Conservation (phyloP, 495 filamentous ascomycete species). For the Aspergillus conjunctus region DNA sequence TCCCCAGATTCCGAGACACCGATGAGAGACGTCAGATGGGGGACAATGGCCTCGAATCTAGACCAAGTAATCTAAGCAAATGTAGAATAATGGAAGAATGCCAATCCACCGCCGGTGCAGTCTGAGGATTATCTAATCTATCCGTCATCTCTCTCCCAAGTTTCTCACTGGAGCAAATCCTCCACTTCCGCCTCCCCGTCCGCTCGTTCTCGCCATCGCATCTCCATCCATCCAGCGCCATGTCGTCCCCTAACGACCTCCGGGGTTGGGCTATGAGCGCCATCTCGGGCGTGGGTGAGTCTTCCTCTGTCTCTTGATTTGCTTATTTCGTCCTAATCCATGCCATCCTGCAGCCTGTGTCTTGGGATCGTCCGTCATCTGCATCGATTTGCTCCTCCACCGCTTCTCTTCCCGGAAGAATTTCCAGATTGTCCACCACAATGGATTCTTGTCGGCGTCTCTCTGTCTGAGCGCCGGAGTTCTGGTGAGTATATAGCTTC, state of each 20-base stretch:
- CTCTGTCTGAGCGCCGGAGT: conserved; percentile 94
- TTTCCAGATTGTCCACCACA: conserved; percentile 89
- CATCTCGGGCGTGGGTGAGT: conserved; percentile 77
- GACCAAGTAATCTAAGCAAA: not conserved
- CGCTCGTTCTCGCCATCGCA: no score
- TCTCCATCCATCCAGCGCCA: conserved; percentile 27
- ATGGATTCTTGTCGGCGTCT: conserved; percentile 81
- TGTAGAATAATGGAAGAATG: not conserved
- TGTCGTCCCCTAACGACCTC: conserved; percentile 72
- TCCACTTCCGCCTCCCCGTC: conserved; percentile 15
- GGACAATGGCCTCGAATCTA: not conserved
- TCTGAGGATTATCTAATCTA: conserved; percentile 18
- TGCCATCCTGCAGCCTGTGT: conserved; percentile 65
- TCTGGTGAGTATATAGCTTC: conserved; percentile 63
- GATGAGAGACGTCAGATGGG: not conserved
- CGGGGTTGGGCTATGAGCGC: conserved; percentile 92
- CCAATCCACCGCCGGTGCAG: no score
- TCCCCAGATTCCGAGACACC: not conserved
- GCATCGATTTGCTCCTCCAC: conserved; percentile 75
- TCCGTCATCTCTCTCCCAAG: conserved; percentile 15
- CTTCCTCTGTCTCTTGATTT: conserved; percentile 9
- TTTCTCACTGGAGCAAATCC: conserved; percentile 5
- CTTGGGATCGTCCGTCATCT: conserved; percentile 81
- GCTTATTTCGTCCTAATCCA: conserved; percentile 8
- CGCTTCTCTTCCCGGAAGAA: conserved; percentile 67